Percentiles rank a stretch among this genome's conserved stretches.
Conservation (phyloP, 164 flowering plant species). For the Warburgia ugandensis region DNA sequence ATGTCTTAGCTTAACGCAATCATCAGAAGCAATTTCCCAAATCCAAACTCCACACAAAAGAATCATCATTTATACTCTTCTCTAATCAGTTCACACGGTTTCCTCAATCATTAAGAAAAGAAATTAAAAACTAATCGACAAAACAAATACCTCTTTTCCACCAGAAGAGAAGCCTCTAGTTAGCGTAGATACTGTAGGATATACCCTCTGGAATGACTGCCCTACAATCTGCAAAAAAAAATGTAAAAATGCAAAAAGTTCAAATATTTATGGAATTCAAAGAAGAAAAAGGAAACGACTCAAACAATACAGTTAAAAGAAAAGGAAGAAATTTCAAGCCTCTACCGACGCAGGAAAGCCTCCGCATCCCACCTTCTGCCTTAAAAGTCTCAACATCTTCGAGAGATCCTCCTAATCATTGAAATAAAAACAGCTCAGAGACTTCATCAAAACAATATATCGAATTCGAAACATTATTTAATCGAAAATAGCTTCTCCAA, state of each 20-base stretch:
- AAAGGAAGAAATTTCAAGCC: neutral
- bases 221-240: constrained; percentile 1
- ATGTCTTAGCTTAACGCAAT: neutral
- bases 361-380: constrained; percentile 12
- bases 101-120: neutral
- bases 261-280: neutral
- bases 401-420: too few species aligned
- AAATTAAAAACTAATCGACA: neutral
- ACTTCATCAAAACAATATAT: too few species aligned
- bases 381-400: constrained; percentile 15
- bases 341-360: constrained; percentile 12
- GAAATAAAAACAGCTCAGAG: too few species aligned
- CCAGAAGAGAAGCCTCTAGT: constrained; percentile 10
- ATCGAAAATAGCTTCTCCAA: too few species aligned
- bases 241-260: neutral
- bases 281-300: neutral
- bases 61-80: neutral
- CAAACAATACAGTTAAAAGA: neutral
- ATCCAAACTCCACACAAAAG: too few species aligned
- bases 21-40: neutral
- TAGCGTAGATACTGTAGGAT: neutral
- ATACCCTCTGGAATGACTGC: constrained; percentile 11
- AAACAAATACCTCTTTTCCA: constrained; percentile 13
- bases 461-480: too few species aligned
- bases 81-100: neutral